Evolutionary conservation across 345 rosid species (phyloP), one percentile per base, ranked within the genome.

Genomic region (Citrus medica): DNA sequence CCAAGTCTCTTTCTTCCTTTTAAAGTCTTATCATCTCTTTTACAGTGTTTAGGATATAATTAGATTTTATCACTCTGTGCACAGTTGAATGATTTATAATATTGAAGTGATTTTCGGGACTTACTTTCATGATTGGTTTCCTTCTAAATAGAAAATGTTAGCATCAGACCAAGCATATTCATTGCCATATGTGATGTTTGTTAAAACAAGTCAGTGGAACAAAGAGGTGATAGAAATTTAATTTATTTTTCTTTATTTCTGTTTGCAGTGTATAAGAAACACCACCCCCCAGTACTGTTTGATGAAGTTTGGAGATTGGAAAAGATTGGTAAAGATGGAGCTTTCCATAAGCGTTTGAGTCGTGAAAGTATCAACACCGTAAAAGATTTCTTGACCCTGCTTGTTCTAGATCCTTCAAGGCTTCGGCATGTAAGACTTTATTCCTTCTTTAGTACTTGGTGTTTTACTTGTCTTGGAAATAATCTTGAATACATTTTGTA

Each of bases 271-370:
- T 96, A 96, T 80, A 96, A 83, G 88, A 96, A 96, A 87, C 97
- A 96, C 83, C 95, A 96, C 76, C 99, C 98, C 33, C 99, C 98
- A 74, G 83, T 90, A 83, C 87, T 91, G 42, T 79, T 80, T 7
- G 98, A 96, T 80, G 99, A 96, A 74, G 97, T 96, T 4, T 94
- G 98, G 98, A 94, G 99, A 85, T 87, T 96, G 82, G 99, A 96
- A 81, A 96, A 96, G 89, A 96, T 92, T 69, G 99, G 98, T 65
- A 96, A 96, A 88, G 98, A 94, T 77, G 99, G 99, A 74, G 99
- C 99, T 78, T 96, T 96, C 86, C 98, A 94, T 80, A 96, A 88
- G 81, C 91, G 98, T 25, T 83, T 96, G 76, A 79, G 82, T 80
- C 83, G 84, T 79, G 97, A 89, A 82, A 86, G 79, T 89, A 92